Conservation (phyloP, 371 early-diverging fungal genomes). For the Actinomortierella wolfii region DNA sequence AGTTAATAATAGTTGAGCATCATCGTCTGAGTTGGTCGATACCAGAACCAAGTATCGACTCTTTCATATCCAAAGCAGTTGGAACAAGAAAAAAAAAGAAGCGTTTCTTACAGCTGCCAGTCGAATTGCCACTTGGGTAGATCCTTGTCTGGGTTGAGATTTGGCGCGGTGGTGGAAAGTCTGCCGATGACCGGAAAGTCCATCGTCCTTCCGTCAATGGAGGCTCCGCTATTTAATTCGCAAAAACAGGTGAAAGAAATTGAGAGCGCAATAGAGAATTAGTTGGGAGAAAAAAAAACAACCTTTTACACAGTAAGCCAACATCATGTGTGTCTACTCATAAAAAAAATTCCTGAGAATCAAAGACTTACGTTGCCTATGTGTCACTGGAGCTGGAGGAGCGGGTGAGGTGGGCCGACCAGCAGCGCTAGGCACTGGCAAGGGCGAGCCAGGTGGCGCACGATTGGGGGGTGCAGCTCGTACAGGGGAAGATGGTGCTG, state of each 20-base stretch:
- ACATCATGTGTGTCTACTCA: background rate
- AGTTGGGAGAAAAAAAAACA: background rate
- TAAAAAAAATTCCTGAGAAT: conserved; percentile 1
- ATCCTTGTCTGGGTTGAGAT: too few species aligned
- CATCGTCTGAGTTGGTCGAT: too few species aligned
- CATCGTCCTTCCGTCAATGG: conserved; percentile 39
- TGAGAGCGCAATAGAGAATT: too few species aligned
- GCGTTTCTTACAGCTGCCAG: background rate
- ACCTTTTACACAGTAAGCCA: background rate
- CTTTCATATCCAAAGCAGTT: too few species aligned
- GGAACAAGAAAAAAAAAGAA: too few species aligned
- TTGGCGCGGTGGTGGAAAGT: conserved; percentile 33
- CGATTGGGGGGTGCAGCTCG: conserved; percentile 18
- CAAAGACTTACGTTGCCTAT: conserved; percentile 2
- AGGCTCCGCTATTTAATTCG: conserved; percentile 18
- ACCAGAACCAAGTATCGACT: too few species aligned
- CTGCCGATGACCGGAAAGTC: conserved; percentile 28
- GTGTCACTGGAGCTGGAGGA: conserved; percentile 1
- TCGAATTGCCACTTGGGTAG: conserved; percentile 5
- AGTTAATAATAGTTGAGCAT: too few species aligned
- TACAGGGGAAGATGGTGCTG: conserved; percentile 9
- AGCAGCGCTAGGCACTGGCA: conserved; percentile 25
- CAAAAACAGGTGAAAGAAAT: background rate
- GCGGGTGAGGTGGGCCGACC: conserved; percentile 14
- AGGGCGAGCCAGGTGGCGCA: conserved; percentile 5